Evolutionary conservation across 768 basidiomycete species (phyloP).

Genomic region (Mycena latifolia): DNA sequence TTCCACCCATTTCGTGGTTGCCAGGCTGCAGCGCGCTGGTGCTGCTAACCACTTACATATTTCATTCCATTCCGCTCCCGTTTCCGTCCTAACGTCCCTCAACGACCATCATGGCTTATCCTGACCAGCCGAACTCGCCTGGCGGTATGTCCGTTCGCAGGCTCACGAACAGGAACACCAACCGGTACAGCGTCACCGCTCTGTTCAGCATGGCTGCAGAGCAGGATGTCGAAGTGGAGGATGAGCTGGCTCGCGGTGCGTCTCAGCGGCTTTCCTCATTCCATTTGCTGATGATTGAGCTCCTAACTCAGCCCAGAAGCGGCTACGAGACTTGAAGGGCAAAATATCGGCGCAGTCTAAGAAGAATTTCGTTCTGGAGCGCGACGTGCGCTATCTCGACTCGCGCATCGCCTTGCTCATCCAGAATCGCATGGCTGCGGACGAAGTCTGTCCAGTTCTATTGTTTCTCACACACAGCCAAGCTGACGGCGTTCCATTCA

Average conservation of each 20-base stretch:
- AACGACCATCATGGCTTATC: slow-evolving; percentile 69
- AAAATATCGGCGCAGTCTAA: slow-evolving; percentile 99
- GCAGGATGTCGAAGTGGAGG: slow-evolving; percentile 98
- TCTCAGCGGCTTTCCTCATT: slow-evolving; percentile 32
- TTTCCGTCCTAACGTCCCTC: slow-evolving; percentile 41
- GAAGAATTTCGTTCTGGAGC: slow-evolving; percentile 99
- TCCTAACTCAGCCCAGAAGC: slow-evolving; percentile 85
- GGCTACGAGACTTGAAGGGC: slow-evolving; percentile 93
- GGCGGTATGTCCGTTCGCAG: slow-evolving; percentile 77
- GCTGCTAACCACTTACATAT: slow-evolving; percentile 25
- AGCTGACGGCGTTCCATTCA: slow-evolving; percentile 45
- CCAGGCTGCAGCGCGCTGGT: slow-evolving; percentile 35
- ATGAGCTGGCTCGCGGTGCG: slow-evolving; percentile 94
- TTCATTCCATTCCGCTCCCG: slow-evolving; percentile 28
- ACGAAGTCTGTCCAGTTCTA: slow-evolving; percentile 73
- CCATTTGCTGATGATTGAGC: slow-evolving; percentile 14
- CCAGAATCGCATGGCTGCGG: slow-evolving; percentile 97
- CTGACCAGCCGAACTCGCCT: slow-evolving; percentile 72
- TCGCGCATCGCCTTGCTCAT: slow-evolving; percentile 97
- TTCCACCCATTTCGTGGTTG: slow-evolving; percentile 23
- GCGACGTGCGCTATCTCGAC: slow-evolving; percentile 98
- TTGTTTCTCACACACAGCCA: slow-evolving; percentile 12
- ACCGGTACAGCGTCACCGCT: slow-evolving; percentile 96
- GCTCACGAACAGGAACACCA: slow-evolving; percentile 92
- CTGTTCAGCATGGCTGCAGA: slow-evolving; percentile 98